Base-by-base conservation (phyloP, 306 rosid species). In the Gynostemma pentaphyllum region DNA sequence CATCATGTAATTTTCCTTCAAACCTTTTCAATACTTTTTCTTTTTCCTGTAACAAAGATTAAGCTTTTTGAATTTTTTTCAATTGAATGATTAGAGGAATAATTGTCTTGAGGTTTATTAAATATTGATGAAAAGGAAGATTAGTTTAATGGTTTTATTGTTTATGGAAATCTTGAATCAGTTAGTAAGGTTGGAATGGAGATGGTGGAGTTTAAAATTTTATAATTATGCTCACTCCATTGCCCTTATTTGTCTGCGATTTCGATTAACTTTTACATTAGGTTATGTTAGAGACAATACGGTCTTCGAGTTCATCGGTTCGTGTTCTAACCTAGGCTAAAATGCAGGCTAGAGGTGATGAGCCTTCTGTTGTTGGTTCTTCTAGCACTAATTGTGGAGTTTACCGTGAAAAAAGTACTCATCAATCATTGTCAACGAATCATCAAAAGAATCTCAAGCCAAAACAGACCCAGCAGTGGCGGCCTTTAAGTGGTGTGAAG, bases 311-410 rank as follows among this genome's bases (percentile, higher is more conserved):
- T n/a, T n/a, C n/a, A n/a, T n/a, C n/a, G n/a, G n/a, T 56, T 19
- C 29, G 19, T 26, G 12, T 34, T 57, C 29, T 36, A 34, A 19
- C 64, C 34, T 18, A 57, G 28, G 4, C 34, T 18, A 57, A 52
- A 9, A 13, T 2, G 11, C 16, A 57, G 64, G 45, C 46, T 57
- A 45, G 64, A 57, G 64, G 64, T 39, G 64, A 57, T 10, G 45
- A 27, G 46, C 29, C 46, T 36, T 57, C 45, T 57, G 45, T 11
- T 34, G 45, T 28, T 19, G 64, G n/a, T 34, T 57, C 45, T 34
- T 57, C 45, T 57, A 57, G 34, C 29, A 16, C 45, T 36, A 37
- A 4, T 11, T 18, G 10, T 36, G 64, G 64, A 18, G 29, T 28
- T 57, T 34, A 18, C 29, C 18, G 29, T 32, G 64, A 3, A 8